Percentiles rank a stretch among this genome's conserved stretches.
These are phyloP conservation scores for Russula olivacea DNA, from an alignment of 768 basidiomycete genomes.

Conservation along the genomic window DNA sequence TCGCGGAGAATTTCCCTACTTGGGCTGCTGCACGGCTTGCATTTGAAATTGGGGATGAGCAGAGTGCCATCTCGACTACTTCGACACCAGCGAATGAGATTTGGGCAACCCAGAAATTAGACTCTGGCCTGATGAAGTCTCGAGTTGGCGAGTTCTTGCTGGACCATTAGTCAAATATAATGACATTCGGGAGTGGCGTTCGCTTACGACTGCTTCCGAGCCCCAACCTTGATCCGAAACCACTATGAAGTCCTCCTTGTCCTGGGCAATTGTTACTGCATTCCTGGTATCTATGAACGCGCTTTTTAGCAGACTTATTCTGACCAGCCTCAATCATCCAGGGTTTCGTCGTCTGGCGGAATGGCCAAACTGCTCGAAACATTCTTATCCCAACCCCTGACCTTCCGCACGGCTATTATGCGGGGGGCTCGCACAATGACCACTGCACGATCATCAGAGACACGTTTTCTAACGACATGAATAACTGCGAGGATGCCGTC, in stretches of 20 bases:
- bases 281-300: constrained; percentile 2
- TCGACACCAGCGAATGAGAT: constrained; percentile 27
- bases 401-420: constrained; percentile 29
- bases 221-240: not conserved
- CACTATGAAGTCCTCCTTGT: constrained; percentile 13
- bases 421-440: constrained; percentile 41
- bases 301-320: not conserved
- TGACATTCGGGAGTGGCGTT: not conserved
- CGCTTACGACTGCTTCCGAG: not conserved
- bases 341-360: constrained; percentile 18
- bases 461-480: constrained; percentile 30
- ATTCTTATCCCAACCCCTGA: constrained; percentile 22
- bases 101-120: constrained; percentile 32
- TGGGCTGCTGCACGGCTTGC: constrained; percentile 24
- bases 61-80: not conserved
- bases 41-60: not conserved
- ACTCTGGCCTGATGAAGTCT: constrained; percentile 35
- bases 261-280: constrained; percentile 11
- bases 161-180: constrained; percentile 23
- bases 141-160: constrained; percentile 39
- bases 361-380: constrained; percentile 19
- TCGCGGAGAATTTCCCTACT: constrained; percentile 21
- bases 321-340: not conserved
- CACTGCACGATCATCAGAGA: constrained; percentile 43
- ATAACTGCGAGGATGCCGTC: constrained; percentile 58